phyloP scores from a whole-genome alignment of 2,329 filamentous ascomycete genomes.

The Fusarium sp. region DNA sequence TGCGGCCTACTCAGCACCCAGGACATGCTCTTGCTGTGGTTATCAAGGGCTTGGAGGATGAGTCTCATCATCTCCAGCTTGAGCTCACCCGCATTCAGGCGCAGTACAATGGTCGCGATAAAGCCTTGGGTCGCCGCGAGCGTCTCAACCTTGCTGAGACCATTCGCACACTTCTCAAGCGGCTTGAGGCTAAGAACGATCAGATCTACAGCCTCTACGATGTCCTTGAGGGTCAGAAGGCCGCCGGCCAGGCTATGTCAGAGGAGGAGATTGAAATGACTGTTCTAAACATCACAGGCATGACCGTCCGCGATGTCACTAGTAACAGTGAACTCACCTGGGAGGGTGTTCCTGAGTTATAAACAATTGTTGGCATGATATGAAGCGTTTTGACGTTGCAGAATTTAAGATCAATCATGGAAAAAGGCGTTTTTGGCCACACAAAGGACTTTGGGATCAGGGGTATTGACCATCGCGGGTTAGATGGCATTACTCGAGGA shows the following conservation, averaged over 20 bases:
- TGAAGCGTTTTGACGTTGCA: constrained; percentile 18
- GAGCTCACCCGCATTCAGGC: constrained; percentile 71
- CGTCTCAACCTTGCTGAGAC: constrained; percentile 69
- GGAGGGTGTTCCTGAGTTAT: constrained; percentile 52
- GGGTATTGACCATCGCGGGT: constrained; percentile 25
- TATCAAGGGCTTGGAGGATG: constrained; percentile 83
- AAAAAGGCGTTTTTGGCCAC: constrained; percentile 40
- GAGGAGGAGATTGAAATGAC: constrained; percentile 73
- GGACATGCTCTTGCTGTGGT: constrained; percentile 81
- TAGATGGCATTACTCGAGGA: constrained; percentile 40
- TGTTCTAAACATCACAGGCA: constrained; percentile 63
- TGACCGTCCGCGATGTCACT: constrained; percentile 56
- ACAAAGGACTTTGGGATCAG: constrained; percentile 30
- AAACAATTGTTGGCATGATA: constrained; percentile 9
- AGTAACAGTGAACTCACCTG: constrained; percentile 53
- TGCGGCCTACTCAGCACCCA: constrained; percentile 76
- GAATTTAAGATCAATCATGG: constrained; percentile 34
- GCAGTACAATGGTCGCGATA: constrained; percentile 74
- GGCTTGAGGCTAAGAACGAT: constrained; percentile 78
- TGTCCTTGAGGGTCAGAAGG: constrained; percentile 82
- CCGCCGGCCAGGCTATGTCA: constrained; percentile 69
- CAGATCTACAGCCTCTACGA: constrained; percentile 87
- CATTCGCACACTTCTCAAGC: constrained; percentile 69
- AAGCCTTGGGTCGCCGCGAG: constrained; percentile 71
- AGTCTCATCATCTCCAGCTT: constrained; percentile 79